phyloP scores from a whole-genome alignment of 2,329 filamentous ascomycete genomes.

The Incumbomyces delicatus region DNA sequence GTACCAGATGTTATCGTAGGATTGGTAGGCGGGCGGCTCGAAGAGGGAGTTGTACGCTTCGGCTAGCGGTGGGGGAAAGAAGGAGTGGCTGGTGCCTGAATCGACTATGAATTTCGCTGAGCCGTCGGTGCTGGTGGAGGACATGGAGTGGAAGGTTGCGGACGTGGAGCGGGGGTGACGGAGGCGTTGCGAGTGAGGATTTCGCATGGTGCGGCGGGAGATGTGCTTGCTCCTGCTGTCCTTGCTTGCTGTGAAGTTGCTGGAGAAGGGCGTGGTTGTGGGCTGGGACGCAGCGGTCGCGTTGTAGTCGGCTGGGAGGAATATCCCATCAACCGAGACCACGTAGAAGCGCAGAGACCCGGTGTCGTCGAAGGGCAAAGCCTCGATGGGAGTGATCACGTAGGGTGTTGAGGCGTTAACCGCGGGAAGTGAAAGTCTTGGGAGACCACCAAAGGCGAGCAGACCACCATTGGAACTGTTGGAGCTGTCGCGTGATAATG shows the following conservation, averaged over 20 bases:
- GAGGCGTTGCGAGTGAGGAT: not conserved
- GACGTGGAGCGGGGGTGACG: not conserved
- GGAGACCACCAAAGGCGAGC: constrained; percentile 38
- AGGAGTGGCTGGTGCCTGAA: constrained; percentile 26
- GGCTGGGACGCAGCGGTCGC: not conserved
- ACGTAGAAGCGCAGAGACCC: not conserved
- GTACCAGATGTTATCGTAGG: constrained; percentile 25
- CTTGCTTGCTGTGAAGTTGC: not conserved
- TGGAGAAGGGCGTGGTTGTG: not conserved
- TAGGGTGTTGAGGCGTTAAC: constrained; percentile 5
- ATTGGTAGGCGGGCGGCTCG: constrained; percentile 30
- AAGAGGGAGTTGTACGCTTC: constrained; percentile 33
- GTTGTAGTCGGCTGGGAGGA: not conserved
- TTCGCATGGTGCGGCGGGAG: not conserved
- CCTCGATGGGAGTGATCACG: constrained; percentile 2
- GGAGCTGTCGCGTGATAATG: constrained; percentile 32
- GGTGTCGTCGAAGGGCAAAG: not conserved
- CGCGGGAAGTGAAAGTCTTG: constrained; percentile 6
- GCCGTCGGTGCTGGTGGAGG: not conserved
- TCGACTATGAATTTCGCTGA: constrained; percentile 10
- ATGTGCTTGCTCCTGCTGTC: not conserved
- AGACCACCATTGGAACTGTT: constrained; percentile 37
- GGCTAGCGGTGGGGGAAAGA: constrained; percentile 31
- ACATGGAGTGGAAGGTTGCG: not conserved
- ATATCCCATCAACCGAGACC: constrained; percentile 2